These are phyloP conservation scores for Aspergillus baeticus DNA, from an alignment of 495 filamentous ascomycete genomes.

Conservation along the genomic window DNA sequence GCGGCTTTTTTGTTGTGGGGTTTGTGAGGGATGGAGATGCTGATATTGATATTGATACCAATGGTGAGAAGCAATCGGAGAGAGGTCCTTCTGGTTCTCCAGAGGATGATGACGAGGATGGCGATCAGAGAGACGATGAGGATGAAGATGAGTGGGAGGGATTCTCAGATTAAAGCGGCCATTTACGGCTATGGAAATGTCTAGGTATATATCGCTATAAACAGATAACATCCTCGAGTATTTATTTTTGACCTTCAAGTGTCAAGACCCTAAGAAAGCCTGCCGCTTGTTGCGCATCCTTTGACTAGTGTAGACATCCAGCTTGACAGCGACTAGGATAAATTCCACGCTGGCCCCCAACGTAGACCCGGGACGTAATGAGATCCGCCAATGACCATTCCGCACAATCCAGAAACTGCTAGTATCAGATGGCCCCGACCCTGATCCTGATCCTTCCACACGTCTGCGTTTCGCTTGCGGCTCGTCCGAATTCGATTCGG, in stretches of 20 bases:
- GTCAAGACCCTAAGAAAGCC: constrained; percentile 54
- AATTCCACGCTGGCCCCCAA: constrained; percentile 47
- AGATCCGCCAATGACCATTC: constrained; percentile 78
- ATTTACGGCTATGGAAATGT: not conserved
- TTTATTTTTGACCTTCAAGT: not conserved
- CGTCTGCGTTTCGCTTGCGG: constrained; percentile 53
- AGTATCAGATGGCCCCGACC: constrained; percentile 16
- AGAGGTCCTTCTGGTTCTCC: not conserved
- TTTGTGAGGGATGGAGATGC: constrained; percentile 54
- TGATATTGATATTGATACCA: not conserved
- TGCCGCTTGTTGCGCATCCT: constrained; percentile 65
- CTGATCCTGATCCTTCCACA: constrained; percentile 16
- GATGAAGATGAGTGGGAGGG: constrained; percentile 46
- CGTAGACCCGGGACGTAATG: constrained; percentile 55
- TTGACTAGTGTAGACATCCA: constrained; percentile 73
- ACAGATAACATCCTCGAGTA: not conserved
- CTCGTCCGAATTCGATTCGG: constrained; percentile 1
- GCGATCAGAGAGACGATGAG: constrained; percentile 22
- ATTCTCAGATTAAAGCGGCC: constrained; percentile 39
- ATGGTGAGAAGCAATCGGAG: constrained; percentile 12
- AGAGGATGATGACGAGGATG: not conserved
- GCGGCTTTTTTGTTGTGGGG: constrained; percentile 71
- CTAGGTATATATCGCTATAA: not conserved
- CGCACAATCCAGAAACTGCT: constrained; percentile 65
- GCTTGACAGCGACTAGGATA: constrained; percentile 73